phyloP scores from a whole-genome alignment of 345 rosid species.

The Aethionema arabicum region DNA sequence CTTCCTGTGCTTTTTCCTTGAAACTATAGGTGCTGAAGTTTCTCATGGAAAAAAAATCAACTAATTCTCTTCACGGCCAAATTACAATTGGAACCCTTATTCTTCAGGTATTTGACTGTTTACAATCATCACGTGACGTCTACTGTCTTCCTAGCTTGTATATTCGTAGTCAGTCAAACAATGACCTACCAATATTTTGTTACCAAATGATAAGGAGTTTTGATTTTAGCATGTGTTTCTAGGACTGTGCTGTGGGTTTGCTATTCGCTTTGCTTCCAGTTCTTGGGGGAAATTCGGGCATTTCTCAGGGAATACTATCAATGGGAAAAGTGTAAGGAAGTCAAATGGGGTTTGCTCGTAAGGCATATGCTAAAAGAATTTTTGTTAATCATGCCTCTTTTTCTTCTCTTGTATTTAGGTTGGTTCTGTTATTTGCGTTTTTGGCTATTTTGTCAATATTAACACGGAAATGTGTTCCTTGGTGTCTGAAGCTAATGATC shows the following conservation, averaged over 20 bases:
- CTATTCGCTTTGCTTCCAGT: slow-evolving; percentile 91
- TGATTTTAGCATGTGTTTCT: slow-evolving; percentile 30
- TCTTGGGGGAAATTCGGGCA: slow-evolving; percentile 80
- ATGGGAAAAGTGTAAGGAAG: slow-evolving; percentile 79
- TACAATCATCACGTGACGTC: slow-evolving; percentile 16
- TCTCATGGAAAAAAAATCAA: slow-evolving; percentile 81
- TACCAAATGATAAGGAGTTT: slow-evolving; percentile 21
- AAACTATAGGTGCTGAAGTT: slow-evolving; percentile 71
- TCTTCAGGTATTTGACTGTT: slow-evolving; percentile 62
- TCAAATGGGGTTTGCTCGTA: neutral
- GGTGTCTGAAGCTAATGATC: slow-evolving; percentile 84
- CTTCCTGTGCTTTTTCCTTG: slow-evolving; percentile 12
- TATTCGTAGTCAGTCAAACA: slow-evolving; percentile 16
- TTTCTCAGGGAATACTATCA: slow-evolving; percentile 73
- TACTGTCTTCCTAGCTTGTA: slow-evolving; percentile 6
- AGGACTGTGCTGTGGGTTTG: slow-evolving; percentile 97
- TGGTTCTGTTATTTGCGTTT: slow-evolving; percentile 67
- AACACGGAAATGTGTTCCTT: slow-evolving; percentile 74
- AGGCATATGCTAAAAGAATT: slow-evolving; percentile 6
- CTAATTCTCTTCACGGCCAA: slow-evolving; percentile 78
- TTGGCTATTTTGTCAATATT: slow-evolving; percentile 65
- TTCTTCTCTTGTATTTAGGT: slow-evolving; percentile 42
- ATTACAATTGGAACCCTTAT: slow-evolving; percentile 85
- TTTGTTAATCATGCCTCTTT: slow-evolving; percentile 1
- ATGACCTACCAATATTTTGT: neutral